Conservation (phyloP, 805 yeast genomes). For the Sugiyamaella mastotermitis region DNA sequence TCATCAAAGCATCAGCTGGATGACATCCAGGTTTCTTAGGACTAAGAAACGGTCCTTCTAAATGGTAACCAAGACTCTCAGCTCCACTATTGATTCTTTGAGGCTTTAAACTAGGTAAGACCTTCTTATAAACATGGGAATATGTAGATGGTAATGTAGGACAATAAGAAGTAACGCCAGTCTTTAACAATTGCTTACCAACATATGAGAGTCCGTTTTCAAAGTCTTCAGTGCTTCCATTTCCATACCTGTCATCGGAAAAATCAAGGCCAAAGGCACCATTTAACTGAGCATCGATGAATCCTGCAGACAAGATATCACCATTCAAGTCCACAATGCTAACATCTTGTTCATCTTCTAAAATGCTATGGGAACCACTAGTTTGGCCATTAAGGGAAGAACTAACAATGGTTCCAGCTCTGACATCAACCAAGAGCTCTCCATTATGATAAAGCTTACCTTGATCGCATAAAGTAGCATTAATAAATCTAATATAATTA, state of each 20-base stretch:
- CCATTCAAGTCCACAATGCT: constrained; percentile 41
- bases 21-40: constrained; percentile 46
- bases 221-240: constrained; percentile 20
- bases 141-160: constrained; percentile 52
- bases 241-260: constrained; percentile 34
- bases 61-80: constrained; percentile 46
- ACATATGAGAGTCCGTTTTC: constrained; percentile 18
- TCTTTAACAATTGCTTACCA: constrained; percentile 32
- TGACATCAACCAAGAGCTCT: constrained; percentile 41
- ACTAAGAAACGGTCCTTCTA: constrained; percentile 55
- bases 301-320: constrained; percentile 46
- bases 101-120: constrained; percentile 39
- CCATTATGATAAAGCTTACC: constrained; percentile 22
- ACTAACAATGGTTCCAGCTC: constrained; percentile 37
- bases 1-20: constrained; percentile 43
- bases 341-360: constrained; percentile 5
- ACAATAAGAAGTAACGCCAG: constrained; percentile 52
- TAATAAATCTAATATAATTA: constrained; percentile 14
- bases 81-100: constrained; percentile 28
- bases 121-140: constrained; percentile 43
- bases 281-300: constrained; percentile 51
- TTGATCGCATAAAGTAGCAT: constrained; percentile 21
- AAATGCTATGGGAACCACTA: background rate
- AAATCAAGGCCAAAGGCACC: constrained; percentile 54
- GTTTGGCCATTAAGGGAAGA: constrained; percentile 9